Evolutionary conservation across 2,329 filamentous ascomycete genomes (phyloP), one percentile per base, ranked within the genome.

Genomic region (Ascochyta pisi): DNA sequence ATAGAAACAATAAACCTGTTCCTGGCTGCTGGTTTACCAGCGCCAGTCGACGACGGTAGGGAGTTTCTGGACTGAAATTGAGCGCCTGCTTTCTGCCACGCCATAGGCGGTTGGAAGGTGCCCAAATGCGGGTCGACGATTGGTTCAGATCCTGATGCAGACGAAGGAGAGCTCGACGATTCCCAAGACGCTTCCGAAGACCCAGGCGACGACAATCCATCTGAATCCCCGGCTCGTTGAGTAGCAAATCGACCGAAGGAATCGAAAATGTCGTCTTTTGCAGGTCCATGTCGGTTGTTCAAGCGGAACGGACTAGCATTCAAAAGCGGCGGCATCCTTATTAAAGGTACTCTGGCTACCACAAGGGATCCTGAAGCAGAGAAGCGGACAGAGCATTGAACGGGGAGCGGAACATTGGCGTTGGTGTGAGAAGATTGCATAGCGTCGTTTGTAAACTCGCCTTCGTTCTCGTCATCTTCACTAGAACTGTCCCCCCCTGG

Each of bases 401-500:
- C 86, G 15, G 85, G 84, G 47, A 87, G 74, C 5, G 87, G 87
- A 4, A 89, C 84, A 67, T 86, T 87, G 46, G 85, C 81, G 70
- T 87, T 86, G 77, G 86, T 73, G 82, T 84, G 84, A 24, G 82
- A 77, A 9, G 79, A 78, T 42, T 80, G 79, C 59, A 85, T 78
- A 19, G 82, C 73, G 53, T 83, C 82, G 54, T 82, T 79, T 26
- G 69, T 73, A 22, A 68, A 70, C 41, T 71, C 70, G 39, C 70
- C 69, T 31, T 91, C 89, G 54, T 76, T 77, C 43, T 93, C 91
- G 62, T 93, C 90, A 57, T 92, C 89, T 60, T 92, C 89, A 66
- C 90, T 96, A 3, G 92, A 97, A 63, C 91, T 94, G 62, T 95
- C 91, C 54, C 90, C 89, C 27, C 61, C 70, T 7, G 61, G 63